Evolutionary conservation across 345 rosid genomes (phyloP).

Genomic region (Litchi chinensis): DNA sequence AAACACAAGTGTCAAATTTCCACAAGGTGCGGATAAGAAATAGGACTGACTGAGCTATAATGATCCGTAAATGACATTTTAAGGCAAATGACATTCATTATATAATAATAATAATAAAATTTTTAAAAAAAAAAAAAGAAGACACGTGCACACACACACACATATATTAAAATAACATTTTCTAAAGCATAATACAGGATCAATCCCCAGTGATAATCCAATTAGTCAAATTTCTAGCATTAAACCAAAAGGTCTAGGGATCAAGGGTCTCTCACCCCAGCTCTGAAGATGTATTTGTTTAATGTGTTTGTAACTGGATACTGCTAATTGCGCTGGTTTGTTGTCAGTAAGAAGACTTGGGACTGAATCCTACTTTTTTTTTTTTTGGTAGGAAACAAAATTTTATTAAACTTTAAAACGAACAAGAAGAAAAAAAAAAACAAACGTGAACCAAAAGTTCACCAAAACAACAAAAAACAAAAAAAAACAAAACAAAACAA

Average conservation of each 20-base stretch:
- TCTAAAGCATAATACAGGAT: constrained; percentile 1
- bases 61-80: background rate
- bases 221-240: background rate
- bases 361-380: background rate
- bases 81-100: constrained; percentile 10
- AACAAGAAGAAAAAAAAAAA: too few species aligned
- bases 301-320: background rate
- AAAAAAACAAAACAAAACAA: too few species aligned
- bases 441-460: too few species aligned
- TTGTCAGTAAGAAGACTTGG: background rate
- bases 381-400: too few species aligned
- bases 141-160: too few species aligned
- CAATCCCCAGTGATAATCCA: background rate
- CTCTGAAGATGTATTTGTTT: background rate
- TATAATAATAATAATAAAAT: background rate
- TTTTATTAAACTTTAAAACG: too few species aligned
- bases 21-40: constrained; percentile 15
- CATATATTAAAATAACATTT: background rate
- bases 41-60: constrained; percentile 15
- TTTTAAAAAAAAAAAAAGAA: background rate
- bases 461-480: too few species aligned
- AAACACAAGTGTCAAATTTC: constrained; percentile 10
- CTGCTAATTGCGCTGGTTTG: background rate
- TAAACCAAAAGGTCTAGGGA: background rate
- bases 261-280: background rate